Base-by-base conservation (phyloP, 805 yeast species). In the Wickerhamomyces chambardii region DNA sequence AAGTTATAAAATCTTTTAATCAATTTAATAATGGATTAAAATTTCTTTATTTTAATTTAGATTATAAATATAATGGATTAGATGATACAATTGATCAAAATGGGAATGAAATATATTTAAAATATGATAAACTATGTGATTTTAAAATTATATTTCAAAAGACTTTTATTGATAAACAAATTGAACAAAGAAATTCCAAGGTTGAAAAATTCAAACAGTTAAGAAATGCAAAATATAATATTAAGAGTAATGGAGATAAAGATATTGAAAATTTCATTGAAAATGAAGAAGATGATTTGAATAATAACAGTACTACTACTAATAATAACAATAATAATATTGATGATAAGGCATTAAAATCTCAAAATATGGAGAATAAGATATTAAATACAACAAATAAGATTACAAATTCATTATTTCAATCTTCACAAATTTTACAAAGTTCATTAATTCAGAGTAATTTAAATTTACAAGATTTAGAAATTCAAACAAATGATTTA, bases 381-480 rank as follows among this genome's bases (percentile, higher is more conserved):
- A 37, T 51, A 8, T 34, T 50, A 38, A 30, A 40, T 14, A 47
- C 56, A 5, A 51, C 50, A 0, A 50, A 45, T 35, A 45, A 42
- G 34, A 51, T 51, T 29, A 51, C 55, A 8, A 42, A 51, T 4
- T 39, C 40, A 11, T 33, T 51, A n/a, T 22, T 35, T 6, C 45
- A 46, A 29, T 50, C 56, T 4, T 40, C 46, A 15, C 50, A 47
- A 32, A 35, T 50, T 7, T 31, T 51, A 27, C 56, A 51, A 28
- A 35, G 48, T 2, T 41, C 55, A 8, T 30, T 51, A 21, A 32
- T 51, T 15, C 53, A 50, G 32, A 45, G 51, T 1, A 47, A 47
- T 30, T 33, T 51, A 17, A 51, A 50, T 27, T 19, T 51, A 10
- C 53, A 50, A 2, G 55, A 50, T 16, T 31, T 51, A 19, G 46